A percentile compares a stretch with the other conserved stretches of the same genome.
phyloP scores from a whole-genome alignment of 495 filamentous ascomycete genomes.

The Copromyces sp. region DNA sequence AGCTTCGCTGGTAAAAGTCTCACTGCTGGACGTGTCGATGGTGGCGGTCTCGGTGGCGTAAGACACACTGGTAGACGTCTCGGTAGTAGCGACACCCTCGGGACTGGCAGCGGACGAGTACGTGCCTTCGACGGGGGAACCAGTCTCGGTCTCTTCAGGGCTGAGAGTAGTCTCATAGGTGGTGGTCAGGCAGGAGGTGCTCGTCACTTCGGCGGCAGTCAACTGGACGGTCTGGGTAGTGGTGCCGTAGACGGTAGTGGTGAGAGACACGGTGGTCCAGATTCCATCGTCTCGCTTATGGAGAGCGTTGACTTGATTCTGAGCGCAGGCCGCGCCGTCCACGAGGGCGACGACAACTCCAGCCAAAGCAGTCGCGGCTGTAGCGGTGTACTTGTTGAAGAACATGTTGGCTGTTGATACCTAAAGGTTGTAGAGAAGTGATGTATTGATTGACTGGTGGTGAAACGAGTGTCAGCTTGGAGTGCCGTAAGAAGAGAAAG shows the following conservation, averaged over 20 bases:
- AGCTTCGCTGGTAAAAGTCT: neutral
- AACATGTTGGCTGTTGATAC: neutral
- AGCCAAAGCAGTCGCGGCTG: neutral
- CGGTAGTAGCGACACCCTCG: neutral
- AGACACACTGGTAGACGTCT: neutral
- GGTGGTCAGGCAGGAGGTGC: neutral
- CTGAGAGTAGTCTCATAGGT: neutral
- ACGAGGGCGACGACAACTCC: neutral
- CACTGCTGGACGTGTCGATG: neutral
- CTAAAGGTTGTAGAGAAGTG: neutral
- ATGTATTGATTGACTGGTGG: neutral
- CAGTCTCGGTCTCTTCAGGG: neutral
- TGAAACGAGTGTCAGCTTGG: neutral
- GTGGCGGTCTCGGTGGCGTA: neutral
- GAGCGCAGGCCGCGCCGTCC: neutral
- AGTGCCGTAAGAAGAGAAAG: neutral
- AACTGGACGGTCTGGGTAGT: neutral
- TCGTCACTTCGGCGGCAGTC: neutral
- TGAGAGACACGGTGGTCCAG: neutral
- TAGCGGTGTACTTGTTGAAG: neutral
- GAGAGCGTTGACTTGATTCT: neutral
- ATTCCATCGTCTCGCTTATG: neutral
- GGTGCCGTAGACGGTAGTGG: neutral
- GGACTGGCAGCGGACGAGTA: neutral
- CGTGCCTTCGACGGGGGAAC: neutral